These are phyloP conservation scores for Alternaria consortialis DNA, from an alignment of 2,329 filamentous ascomycete species.

Conservation along the genomic window DNA sequence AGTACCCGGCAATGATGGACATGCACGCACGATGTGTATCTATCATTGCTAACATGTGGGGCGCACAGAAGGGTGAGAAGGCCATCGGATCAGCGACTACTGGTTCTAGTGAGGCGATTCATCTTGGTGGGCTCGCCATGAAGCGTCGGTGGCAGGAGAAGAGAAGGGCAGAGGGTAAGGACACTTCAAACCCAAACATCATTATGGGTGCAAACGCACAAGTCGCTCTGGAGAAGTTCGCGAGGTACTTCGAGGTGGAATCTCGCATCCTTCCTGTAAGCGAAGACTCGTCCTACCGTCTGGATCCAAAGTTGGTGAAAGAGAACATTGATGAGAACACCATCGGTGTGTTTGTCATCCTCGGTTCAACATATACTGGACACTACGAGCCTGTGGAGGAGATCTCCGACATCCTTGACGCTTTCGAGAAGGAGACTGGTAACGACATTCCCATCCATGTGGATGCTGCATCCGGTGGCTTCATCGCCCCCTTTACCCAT, in stretches of 20 bases:
- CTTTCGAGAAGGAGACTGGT: constrained; percentile 68
- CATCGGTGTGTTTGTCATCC: constrained; percentile 77
- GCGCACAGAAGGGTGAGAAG: constrained; percentile 67
- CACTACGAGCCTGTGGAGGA: constrained; percentile 77
- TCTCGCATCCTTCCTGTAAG: constrained; percentile 70
- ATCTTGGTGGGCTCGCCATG: constrained; percentile 76
- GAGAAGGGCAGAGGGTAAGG: constrained; percentile 67
- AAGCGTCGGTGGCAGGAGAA: constrained; percentile 73
- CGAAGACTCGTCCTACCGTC: constrained; percentile 66
- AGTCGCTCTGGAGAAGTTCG: constrained; percentile 77
- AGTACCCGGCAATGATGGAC: constrained; percentile 54
- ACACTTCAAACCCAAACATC: constrained; percentile 72
- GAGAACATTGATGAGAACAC: constrained; percentile 78
- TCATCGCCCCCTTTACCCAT: constrained; percentile 69
- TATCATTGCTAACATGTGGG: constrained; percentile 74
- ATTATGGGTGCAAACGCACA: constrained; percentile 79
- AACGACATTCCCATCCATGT: constrained; percentile 74
- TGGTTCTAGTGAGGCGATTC: constrained; percentile 75
- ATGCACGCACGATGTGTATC: constrained; percentile 74
- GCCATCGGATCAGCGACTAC: constrained; percentile 75
- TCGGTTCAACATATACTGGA: constrained; percentile 77
- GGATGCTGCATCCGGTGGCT: constrained; percentile 67
- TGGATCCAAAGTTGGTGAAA: constrained; percentile 71
- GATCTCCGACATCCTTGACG: constrained; percentile 70
- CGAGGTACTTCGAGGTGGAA: constrained; percentile 78